Conservation (phyloP, 345 rosid species). For the Lumnitzera littorea region DNA sequence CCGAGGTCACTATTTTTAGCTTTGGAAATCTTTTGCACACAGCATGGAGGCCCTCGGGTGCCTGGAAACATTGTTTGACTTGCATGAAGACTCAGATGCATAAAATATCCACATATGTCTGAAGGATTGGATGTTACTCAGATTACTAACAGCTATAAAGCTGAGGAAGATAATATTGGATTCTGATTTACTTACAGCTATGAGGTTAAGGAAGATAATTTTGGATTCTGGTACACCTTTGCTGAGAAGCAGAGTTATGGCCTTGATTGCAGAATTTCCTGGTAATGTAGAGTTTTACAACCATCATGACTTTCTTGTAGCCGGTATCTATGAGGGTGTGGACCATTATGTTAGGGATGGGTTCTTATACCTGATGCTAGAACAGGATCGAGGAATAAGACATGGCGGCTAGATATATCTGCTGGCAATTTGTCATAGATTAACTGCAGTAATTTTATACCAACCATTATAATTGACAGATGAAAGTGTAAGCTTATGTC, state of each 20-base stretch:
- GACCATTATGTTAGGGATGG: conserved; percentile 1
- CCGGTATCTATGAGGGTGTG: background rate
- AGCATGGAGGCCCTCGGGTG: conserved; percentile 76
- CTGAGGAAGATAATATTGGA: background rate
- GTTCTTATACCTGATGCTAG: conserved; percentile 71
- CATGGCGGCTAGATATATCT: conserved; percentile 79
- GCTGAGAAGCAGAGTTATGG: conserved; percentile 61
- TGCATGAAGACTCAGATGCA: background rate
- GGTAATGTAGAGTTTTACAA: conserved; percentile 4
- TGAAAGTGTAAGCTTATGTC: background rate
- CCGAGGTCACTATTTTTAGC: conserved; percentile 86
- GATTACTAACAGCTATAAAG: background rate
- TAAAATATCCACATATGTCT: no score
- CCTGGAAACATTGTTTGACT: conserved; percentile 27
- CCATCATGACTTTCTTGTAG: background rate
- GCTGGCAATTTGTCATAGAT: conserved; percentile 88
- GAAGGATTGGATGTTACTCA: background rate
- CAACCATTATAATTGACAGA: no score
- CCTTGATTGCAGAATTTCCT: conserved; percentile 84
- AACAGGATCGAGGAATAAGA: conserved; percentile 80
- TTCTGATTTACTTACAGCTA: conserved; percentile 46
- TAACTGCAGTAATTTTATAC: conserved; percentile 37
- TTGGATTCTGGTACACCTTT: conserved; percentile 75
- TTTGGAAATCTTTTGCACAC: conserved; percentile 71
- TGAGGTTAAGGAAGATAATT: conserved; percentile 89